Conservation (phyloP, 768 basidiomycete genomes). For the Lanmaoa rubissima region DNA sequence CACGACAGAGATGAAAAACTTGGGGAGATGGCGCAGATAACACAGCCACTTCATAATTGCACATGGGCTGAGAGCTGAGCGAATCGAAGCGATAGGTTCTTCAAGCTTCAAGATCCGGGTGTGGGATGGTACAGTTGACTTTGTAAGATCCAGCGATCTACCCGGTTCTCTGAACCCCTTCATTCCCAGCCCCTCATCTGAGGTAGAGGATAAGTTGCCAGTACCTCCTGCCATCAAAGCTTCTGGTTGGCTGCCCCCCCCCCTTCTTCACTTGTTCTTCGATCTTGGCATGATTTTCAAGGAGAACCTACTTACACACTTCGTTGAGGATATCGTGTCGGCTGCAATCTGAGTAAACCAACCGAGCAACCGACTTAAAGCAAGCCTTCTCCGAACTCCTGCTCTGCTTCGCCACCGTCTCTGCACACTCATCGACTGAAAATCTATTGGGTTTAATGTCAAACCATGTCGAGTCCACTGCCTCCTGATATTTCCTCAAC, state of each 20-base stretch:
- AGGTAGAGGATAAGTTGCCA: conserved; percentile 12
- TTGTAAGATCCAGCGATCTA: conserved; percentile 12
- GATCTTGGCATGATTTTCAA: conserved; percentile 54
- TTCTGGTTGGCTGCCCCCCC: conserved; percentile 7
- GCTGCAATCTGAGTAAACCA: conserved; percentile 16
- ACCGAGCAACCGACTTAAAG: no score
- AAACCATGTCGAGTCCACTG: conserved; percentile 12
- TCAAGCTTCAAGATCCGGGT: no score
- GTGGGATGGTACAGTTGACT: no score
- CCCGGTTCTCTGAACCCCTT: conserved; percentile 18
- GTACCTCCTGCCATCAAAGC: conserved; percentile 20
- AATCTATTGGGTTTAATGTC: not conserved
- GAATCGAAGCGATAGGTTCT: no score
- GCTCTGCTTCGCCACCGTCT: no score
- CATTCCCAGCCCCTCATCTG: conserved; percentile 17
- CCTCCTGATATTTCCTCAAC: conserved; percentile 32
- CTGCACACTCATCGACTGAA: no score
- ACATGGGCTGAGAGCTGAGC: not conserved
- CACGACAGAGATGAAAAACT: no score
- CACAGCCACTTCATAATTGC: not conserved
- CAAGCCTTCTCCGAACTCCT: not conserved
- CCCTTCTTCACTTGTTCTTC: conserved; percentile 70
- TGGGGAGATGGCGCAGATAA: not conserved
- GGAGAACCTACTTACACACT: conserved; percentile 40
- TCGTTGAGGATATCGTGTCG: conserved; percentile 45